A percentile compares a stretch with the other conserved stretches of the same genome.
phyloP scores from a whole-genome alignment of 2,329 filamentous ascomycete species.

The Fusarium globosum region DNA sequence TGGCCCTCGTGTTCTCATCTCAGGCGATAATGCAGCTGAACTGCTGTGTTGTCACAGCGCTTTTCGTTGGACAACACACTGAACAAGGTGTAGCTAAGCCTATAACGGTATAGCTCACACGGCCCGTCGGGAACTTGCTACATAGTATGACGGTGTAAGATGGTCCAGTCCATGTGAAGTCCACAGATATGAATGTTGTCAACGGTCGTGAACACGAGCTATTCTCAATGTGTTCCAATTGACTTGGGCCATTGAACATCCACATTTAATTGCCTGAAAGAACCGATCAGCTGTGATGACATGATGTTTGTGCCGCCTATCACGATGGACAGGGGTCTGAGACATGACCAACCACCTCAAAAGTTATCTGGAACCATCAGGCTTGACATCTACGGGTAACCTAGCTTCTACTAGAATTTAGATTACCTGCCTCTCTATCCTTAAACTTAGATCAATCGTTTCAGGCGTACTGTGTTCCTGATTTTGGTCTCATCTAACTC shows the following conservation, averaged over 20 bases:
- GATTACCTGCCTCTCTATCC: not conserved
- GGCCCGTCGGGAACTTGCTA: constrained; percentile 35
- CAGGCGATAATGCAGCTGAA: constrained; percentile 21
- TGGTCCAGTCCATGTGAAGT: not conserved
- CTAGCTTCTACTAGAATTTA: not conserved
- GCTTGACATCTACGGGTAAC: not conserved
- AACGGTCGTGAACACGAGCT: not conserved
- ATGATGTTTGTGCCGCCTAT: constrained; percentile 1
- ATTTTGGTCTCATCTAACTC: not conserved
- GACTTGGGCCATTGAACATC: not conserved
- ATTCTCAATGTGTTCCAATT: not conserved
- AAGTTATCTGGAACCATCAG: constrained; percentile 1
- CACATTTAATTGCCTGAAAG: not conserved
- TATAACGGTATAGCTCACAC: constrained; percentile 1
- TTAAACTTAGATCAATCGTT: not conserved
- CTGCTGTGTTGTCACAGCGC: constrained; percentile 36
- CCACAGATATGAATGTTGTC: not conserved
- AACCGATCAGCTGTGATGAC: not conserved
- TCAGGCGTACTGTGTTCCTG: not conserved
- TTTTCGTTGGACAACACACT: constrained; percentile 16
- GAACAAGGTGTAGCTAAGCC: constrained; percentile 12
- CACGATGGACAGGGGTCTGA: constrained; percentile 7
- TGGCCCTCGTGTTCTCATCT: constrained; percentile 23
- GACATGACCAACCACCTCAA: constrained; percentile 26
- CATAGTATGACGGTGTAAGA: constrained; percentile 10